Base-by-base conservation (phyloP, 2,329 filamentous ascomycete genomes). In the Colletotrichum navitas region DNA sequence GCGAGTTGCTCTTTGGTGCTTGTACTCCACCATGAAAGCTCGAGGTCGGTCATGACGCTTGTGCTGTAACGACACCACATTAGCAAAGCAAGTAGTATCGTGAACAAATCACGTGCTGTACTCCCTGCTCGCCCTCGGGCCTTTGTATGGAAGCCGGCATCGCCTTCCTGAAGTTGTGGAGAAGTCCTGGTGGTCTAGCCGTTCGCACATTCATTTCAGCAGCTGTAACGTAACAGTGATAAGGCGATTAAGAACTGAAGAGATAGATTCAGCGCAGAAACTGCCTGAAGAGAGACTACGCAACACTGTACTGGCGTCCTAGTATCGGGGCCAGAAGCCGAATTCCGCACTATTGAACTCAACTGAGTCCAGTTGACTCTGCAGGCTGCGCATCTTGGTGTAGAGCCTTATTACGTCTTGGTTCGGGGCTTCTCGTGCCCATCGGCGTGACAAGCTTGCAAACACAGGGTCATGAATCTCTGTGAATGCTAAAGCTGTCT, bases 1-100 rank as follows among this genome's bases (percentile, higher is more conserved):
- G 14, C 16, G 54, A 11, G 12, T 14, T 4, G 11, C 26, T 24
- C 16, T 39, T 5, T 58, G 2, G 6, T 7, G n/a, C 34, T 7
- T 18, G 41, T 62, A 49, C 32, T 47, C 41, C 32, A 41, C 3
- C 16, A 41, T 41, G 49, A 49, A 16, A 11, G 41, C n/a, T 51
- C 8, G 5, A 62, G 32, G 41, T 62, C 21, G 45, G 41, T 62
- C 21, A 47, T 62, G 59, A 24, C n/a, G 26, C 16, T 34, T 49
- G 21, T 18, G 11, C 59, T 62, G 36, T 5, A 34, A 34, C 7
- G 11, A 12, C 16, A 5, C 52, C 6, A 12, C 11, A 21, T 36
- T 36, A 24, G 52, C 11, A 16, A 21, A 32, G 36, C 6, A 5
- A 43, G 39, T 18, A 55, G 41, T 51, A 51, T 4, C 11, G 7